A percentile compares a stretch with the other conserved stretches of the same genome.
phyloP scores from a whole-genome alignment of 2,329 filamentous ascomycete species.

The Chrysoporthe puriensis region DNA sequence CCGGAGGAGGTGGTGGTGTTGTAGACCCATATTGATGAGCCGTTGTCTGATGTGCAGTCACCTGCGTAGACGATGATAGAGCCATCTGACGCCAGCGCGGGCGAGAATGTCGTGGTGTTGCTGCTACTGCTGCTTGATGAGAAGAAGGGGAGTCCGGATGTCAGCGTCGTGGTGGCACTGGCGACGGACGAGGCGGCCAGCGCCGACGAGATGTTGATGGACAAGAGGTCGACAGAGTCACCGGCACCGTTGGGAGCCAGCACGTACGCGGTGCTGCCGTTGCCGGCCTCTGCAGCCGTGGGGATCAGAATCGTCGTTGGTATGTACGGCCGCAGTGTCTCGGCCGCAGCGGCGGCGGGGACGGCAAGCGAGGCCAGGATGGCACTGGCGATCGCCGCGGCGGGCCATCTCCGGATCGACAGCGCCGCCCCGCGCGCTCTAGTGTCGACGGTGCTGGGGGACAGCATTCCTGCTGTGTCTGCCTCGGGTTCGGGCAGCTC shows the following conservation, averaged over 20 bases:
- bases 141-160: constrained; percentile 66
- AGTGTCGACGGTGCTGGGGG: not conserved
- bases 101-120: constrained; percentile 63
- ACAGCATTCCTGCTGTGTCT: constrained; percentile 14
- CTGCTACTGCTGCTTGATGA: constrained; percentile 46
- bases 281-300: constrained; percentile 45
- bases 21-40: constrained; percentile 71
- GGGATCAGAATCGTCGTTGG: constrained; percentile 73
- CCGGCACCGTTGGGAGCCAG: constrained; percentile 33
- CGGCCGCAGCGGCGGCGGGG: constrained; percentile 25
- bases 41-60: constrained; percentile 62
- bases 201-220: constrained; percentile 66
- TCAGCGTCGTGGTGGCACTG: constrained; percentile 50
- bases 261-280: constrained; percentile 31
- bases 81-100: constrained; percentile 68
- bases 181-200: constrained; percentile 51
- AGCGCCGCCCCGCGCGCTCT: constrained; percentile 3
- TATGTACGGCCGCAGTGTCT: constrained; percentile 67
- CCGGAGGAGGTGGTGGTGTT: constrained; percentile 44
- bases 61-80: constrained; percentile 76
- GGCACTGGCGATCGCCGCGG: constrained; percentile 15
- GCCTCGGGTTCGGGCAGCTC: not conserved
- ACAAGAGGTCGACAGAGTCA: constrained; percentile 56
- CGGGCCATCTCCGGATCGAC: constrained; percentile 5
- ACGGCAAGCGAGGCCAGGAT: constrained; percentile 25